These are phyloP conservation scores for Chaetomium sp. DNA, from an alignment of 2,329 filamentous ascomycete species.

Conservation along the genomic window DNA sequence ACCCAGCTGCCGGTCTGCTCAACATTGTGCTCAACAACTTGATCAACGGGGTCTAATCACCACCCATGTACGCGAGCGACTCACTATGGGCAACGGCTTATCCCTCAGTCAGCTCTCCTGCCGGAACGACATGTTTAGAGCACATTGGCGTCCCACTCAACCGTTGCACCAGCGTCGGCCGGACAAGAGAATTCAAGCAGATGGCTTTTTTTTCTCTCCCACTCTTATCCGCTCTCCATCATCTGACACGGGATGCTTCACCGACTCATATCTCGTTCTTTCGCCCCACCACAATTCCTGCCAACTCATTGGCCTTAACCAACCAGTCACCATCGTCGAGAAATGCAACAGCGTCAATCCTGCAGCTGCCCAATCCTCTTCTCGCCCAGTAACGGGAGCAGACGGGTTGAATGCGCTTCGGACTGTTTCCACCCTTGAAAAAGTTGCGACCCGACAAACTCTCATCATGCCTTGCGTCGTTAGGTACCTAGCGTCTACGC, in stretches of 20 bases:
- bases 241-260: conserved; percentile 1
- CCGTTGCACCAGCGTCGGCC: too few species aligned
- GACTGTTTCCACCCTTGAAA: too few species aligned
- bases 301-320: conserved; percentile 1
- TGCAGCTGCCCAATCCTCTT: conserved; percentile 2
- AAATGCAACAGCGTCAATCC: background rate
- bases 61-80: too few species aligned
- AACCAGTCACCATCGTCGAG: background rate
- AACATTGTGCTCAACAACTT: too few species aligned
- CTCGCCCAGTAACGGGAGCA: too few species aligned
- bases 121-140: background rate
- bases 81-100: background rate
- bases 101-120: background rate
- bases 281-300: background rate
- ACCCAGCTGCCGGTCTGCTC: too few species aligned
- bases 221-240: background rate
- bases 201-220: background rate
- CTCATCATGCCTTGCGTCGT: too few species aligned
- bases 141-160: background rate
- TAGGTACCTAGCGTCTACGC: too few species aligned
- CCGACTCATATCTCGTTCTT: background rate
- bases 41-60: too few species aligned
- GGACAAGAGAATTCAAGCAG: background rate
- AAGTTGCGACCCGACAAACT: too few species aligned
- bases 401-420: too few species aligned